Conservation (phyloP, 2,329 filamentous ascomycete species). For the Fusarium sp. region DNA sequence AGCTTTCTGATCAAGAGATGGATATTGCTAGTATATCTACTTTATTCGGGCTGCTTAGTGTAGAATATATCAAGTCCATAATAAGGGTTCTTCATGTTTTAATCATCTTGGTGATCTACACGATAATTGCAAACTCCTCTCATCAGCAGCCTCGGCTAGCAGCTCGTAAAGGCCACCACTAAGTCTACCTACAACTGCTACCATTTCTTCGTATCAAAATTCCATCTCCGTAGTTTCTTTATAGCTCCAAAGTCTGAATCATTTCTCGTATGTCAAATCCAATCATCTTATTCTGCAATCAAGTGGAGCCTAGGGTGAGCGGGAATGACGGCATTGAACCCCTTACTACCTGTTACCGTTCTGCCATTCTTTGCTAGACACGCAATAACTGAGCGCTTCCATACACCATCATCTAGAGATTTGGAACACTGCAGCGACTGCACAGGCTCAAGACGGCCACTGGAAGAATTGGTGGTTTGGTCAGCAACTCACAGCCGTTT, state of each 20-base stretch:
- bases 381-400: slow-evolving; percentile 5
- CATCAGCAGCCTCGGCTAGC: no score
- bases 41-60: no score
- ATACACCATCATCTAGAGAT: neutral
- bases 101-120: neutral
- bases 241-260: neutral
- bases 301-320: slow-evolving; percentile 19
- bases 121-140: neutral
- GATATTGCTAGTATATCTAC: neutral
- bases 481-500: slow-evolving; percentile 1
- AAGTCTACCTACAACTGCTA: neutral
- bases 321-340: slow-evolving; percentile 25
- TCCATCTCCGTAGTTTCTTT: neutral
- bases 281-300: slow-evolving; percentile 7
- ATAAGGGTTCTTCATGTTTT: neutral
- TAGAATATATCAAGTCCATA: no score
- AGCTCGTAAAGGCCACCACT: neutral
- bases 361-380: neutral
- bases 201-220: neutral
- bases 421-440: neutral
- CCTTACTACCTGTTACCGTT: neutral
- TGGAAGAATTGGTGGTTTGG: neutral
- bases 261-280: neutral
- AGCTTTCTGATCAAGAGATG: neutral
- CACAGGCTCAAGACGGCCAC: neutral